Base-by-base conservation (phyloP, 1,284 basidiomycete species). In the Papiliotrema fonsecae region DNA sequence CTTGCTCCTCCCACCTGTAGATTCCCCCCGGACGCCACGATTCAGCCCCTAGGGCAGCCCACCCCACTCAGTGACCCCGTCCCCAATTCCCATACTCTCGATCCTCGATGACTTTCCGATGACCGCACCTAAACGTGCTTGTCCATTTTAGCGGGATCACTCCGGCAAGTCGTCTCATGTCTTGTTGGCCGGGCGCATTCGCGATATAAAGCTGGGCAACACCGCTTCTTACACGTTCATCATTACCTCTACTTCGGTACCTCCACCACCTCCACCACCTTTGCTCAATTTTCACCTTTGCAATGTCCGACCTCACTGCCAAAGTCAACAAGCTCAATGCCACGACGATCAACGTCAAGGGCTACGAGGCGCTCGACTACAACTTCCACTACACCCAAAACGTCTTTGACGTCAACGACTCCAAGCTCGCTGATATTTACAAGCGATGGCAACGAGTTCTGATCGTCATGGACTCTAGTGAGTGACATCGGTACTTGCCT, bases 401-500 rank as follows among this genome's bases (percentile, higher is more conserved):
- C 46, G 70, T 76, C 58, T 77, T 77, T 50, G 69, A 71, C 59
- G 47, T 67, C 54, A 50, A 65, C 45, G 68, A 76, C 56, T 55
- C 64, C 44, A 69, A 74, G 58, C 67, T 77, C 42, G 69, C 69
- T 25, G 57, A 65, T 26, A 70, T 73, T 58, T 77, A 76, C 66
- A 61, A 70, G 57, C 65, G 72, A 59, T 77, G 75, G 75, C 62
- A 61, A 27, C 57, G 75, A 49, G 73, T 75, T 32, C 62, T 76
- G 49, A 67, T 74, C 46, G 64, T 77, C 45, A 72, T 75, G 42
- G 75, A 77, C 63, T 69, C 67, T 37, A 74, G 73, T 61, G 54
- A 67, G 56, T 61, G n/a, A 36, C 19, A 10, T 34, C 11, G 11
- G 48, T 16, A 36, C 14, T 11, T 13, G 27, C 35, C 38, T 45